Percentiles rank a stretch among this genome's conserved stretches.
Evolutionary conservation across 441 rosid species (phyloP).

Genomic region (Rhodomyrtus psidioides): DNA sequence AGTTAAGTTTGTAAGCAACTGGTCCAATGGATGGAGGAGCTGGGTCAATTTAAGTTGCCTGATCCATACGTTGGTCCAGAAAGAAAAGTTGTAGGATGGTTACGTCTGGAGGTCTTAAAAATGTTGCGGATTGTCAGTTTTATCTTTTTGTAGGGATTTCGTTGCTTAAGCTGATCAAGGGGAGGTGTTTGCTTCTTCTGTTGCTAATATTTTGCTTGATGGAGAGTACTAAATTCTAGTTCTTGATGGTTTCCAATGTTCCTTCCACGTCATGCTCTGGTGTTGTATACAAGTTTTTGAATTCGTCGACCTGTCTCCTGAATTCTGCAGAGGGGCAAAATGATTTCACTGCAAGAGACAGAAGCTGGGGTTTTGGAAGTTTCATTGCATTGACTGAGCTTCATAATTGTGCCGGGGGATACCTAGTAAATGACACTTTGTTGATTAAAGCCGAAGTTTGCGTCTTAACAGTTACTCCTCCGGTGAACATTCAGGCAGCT

Average conservation of each 20-base stretch:
- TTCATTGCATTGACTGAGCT: not conserved
- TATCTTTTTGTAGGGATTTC: not conserved
- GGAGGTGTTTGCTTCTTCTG: not conserved
- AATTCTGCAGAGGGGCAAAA: not conserved
- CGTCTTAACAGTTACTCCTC: not conserved
- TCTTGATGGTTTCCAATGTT: not conserved
- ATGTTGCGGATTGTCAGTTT: no score
- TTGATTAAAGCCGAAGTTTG: not conserved
- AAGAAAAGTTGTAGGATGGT: no score
- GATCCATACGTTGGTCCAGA: not conserved
- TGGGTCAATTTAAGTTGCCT: not conserved
- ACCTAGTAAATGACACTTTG: not conserved
- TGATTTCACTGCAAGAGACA: not conserved
- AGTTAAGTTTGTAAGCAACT: not conserved
- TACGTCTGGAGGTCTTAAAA: no score
- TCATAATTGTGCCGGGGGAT: not conserved
- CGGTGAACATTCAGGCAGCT: not conserved
- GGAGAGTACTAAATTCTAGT: not conserved
- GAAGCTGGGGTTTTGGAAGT: not conserved
- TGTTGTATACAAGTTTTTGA: not conserved
- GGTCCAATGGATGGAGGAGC: not conserved
- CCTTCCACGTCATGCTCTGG: not conserved
- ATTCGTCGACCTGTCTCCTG: not conserved
- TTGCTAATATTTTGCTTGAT: not conserved
- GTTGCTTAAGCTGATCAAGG: not conserved